Evolutionary conservation across 1,284 basidiomycete species (phyloP), one percentile per base, ranked within the genome.

Genomic region (Ceratobasidium sp.): DNA sequence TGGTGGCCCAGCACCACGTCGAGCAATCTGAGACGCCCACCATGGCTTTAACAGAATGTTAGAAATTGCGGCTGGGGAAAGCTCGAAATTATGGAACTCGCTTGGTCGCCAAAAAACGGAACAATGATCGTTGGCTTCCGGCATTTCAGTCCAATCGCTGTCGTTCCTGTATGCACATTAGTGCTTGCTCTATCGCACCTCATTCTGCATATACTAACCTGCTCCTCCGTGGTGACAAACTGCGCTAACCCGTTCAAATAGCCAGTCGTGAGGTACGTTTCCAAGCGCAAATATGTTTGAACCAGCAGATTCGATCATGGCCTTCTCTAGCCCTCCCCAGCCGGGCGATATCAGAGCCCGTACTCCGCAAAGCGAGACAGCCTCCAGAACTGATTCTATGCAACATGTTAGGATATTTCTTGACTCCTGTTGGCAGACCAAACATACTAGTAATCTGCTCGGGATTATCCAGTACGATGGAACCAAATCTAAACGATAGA

Each of bases 171-270:
- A 23, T 32, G 18, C 52, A 41, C 10, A 23, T 39, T n/a, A 21
- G 55, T 14, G 16, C 21, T 18, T 73, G 30, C 53, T 23, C 9
- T 78, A 77, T 50, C 1, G 14, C 32, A 16, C n/a, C 14, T 14
- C 14, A 34, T 36, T 3, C 2, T 8, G 6, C 21, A 32, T 28
- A 26, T 52, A 26, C 52, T 41, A 21, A 45, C 64, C 69, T 5
- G 89, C 88, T 2, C 88, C 89, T 3, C 89, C 89, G 76, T 91
- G 89, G 77, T 91, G 89, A 16, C 88, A 87, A 0, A 90, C 88
- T 0, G 88, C 88, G 26, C 85, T 80, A 0, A 90, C 88, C 5
- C 86, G 80, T 41, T 85, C 84, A 76, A 90, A 91, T 5, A 92
- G 80, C 89, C 89, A 91, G 78, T 91, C 89, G 77, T 90, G 89